Conservation (phyloP, 169 alveolate species). For the Babesia divergens region DNA sequence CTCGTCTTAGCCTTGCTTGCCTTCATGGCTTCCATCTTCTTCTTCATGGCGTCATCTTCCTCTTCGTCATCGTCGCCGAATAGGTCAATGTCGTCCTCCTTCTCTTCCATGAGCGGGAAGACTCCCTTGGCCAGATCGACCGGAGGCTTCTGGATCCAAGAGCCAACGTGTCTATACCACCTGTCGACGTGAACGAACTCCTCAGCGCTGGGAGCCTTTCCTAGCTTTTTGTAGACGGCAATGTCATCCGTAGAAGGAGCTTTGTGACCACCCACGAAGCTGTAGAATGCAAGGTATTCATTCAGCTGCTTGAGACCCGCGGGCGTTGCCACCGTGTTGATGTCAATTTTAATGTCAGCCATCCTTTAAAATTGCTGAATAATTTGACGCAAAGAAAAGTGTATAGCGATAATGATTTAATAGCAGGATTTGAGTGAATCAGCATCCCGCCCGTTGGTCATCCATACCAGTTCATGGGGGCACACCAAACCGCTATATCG, state of each 20-base stretch:
- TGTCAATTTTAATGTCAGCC: conserved; percentile 50
- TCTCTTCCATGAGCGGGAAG: conserved; percentile 36
- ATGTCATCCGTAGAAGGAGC: conserved; percentile 60
- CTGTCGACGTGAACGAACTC: conserved; percentile 45
- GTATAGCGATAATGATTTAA: not conserved
- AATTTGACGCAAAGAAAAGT: not conserved
- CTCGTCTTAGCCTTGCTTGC: conserved; percentile 72
- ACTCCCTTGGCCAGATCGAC: conserved; percentile 54
- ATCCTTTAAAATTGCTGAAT: conserved; percentile 1
- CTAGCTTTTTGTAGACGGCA: conserved; percentile 62
- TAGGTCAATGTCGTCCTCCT: conserved; percentile 62
- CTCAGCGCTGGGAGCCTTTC: conserved; percentile 45
- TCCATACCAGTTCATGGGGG: not conserved
- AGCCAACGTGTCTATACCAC: conserved; percentile 59
- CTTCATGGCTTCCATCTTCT: conserved; percentile 78
- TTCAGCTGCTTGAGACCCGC: conserved; percentile 42
- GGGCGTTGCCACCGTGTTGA: conserved; percentile 29
- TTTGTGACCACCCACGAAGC: conserved; percentile 61
- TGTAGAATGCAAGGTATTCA: conserved; percentile 55
- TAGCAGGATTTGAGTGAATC: not conserved
- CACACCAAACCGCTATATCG: no score
- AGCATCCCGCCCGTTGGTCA: no score
- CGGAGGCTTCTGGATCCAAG: conserved; percentile 63
- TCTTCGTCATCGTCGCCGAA: conserved; percentile 71
- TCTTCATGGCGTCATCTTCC: conserved; percentile 68